Conservation (phyloP, 805 yeast species). For the Debaryomyces castellii region DNA sequence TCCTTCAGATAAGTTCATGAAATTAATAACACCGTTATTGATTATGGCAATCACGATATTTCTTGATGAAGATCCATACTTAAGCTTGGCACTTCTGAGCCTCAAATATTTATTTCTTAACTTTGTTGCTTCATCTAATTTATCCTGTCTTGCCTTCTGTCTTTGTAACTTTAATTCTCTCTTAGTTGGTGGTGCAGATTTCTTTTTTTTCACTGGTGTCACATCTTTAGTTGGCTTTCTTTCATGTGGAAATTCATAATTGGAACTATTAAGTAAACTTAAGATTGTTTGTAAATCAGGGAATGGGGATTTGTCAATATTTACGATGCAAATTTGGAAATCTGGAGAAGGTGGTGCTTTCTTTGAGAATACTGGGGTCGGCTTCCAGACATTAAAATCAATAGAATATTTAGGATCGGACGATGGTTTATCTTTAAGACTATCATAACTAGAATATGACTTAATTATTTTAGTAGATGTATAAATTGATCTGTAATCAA, state of each 20-base stretch:
- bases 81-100: conserved; percentile 41
- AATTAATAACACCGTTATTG: conserved; percentile 74
- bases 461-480: conserved; percentile 21
- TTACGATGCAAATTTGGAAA: conserved; percentile 64
- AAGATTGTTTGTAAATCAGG: conserved; percentile 48
- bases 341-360: conserved; percentile 71
- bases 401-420: conserved; percentile 24
- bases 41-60: conserved; percentile 65
- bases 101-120: conserved; percentile 25
- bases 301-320: conserved; percentile 42
- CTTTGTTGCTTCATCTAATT: conserved; percentile 22
- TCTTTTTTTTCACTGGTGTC: conserved; percentile 8
- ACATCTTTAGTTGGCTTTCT: neutral
- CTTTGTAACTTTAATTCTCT: conserved; percentile 21
- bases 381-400: conserved; percentile 81
- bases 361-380: conserved; percentile 68
- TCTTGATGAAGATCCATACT: conserved; percentile 47
- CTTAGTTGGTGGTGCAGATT: conserved; percentile 20
- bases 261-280: conserved; percentile 18
- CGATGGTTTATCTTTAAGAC: conserved; percentile 3
- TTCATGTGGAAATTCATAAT: conserved; percentile 7
- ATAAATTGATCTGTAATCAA: conserved; percentile 21
- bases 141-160: conserved; percentile 26
- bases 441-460: conserved; percentile 12
- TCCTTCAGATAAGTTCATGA: conserved; percentile 51